Evolutionary conservation across 1,284 basidiomycete genomes (phyloP), one percentile per base, ranked within the genome.

Genomic region (Cutaneotrichosporon daszewskae): DNA sequence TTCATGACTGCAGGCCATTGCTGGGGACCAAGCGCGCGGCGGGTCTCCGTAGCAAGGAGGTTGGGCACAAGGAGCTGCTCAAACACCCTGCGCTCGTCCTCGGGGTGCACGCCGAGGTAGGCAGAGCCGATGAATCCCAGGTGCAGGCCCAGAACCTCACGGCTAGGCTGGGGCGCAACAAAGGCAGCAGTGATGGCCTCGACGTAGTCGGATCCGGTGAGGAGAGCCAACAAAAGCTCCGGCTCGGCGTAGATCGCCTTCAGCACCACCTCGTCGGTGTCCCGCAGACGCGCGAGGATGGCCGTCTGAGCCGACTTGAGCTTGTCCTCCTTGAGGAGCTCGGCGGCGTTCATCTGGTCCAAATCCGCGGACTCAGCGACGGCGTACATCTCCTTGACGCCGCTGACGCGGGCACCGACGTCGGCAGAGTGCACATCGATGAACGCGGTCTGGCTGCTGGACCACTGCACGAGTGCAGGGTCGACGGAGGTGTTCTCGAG

Each of bases 21-120:
- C 19, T 75, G 60, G 22, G 76, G 74, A 0, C 78, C 75, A 0
- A 80, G 81, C 55, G 79, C 81, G 50, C 81, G 78, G 35, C 80
- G 76, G 4, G 82, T 71, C 58, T 85, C 85, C 5, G 82, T 82
- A 49, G 79, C 82, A 12, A 92, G 66, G 16, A 92, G 68, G 55
- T 81, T 79, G 0, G 85, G 84, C 60, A 87, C 84, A 36, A 91
- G 66, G 2, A 84, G 63, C 17, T 71, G 65, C 54, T 80, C 73
- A 52, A 87, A 81, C 9, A 84, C 68, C 4, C 74, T 62, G 20
- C 75, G 64, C 11, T 69, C 57, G 0, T 71, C 45, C 0, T 71
- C 65, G 0, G 74, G 58, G 35, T 75, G 37, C 19, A 47, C 40
- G 19, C 42, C 43, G 16, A 59, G 69, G 43, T 84, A 77, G 20